phyloP scores from a whole-genome alignment of 352 stramenopile genomes.

The Phytophthora idaei region DNA sequence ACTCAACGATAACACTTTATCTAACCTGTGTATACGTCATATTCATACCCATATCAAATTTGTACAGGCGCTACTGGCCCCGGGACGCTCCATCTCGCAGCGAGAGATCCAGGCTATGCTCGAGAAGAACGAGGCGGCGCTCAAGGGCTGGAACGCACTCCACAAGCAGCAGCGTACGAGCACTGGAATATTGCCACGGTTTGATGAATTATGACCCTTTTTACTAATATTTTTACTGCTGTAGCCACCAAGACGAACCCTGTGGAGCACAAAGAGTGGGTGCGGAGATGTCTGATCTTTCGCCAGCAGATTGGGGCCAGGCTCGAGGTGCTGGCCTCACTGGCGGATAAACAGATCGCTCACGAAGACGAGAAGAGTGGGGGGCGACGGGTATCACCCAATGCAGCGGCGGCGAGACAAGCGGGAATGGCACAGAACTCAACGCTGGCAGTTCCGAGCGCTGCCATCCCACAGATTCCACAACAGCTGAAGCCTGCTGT shows the following conservation, averaged over 20 bases:
- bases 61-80: conserved; percentile 32
- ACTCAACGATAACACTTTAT: background rate
- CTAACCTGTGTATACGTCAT: background rate
- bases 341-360: conserved; percentile 83
- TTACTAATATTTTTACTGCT: conserved; percentile 7
- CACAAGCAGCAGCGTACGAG: conserved; percentile 78
- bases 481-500: conserved; percentile 1
- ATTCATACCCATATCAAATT: background rate
- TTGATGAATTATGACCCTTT: background rate
- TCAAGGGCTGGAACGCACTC: conserved; percentile 75
- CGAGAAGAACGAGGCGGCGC: conserved; percentile 86
- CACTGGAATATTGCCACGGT: background rate
- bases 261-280: conserved; percentile 78
- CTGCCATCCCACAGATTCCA: conserved; percentile 12
- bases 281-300: conserved; percentile 61
- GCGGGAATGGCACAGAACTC: conserved; percentile 8
- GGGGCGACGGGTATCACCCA: conserved; percentile 10
- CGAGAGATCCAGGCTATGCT: conserved; percentile 82
- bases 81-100: conserved; percentile 60
- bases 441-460: conserved; percentile 1
- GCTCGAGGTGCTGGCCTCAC: conserved; percentile 74
- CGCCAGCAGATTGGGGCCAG: conserved; percentile 77
- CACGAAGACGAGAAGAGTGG: conserved; percentile 53
- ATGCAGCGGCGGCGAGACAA: conserved; percentile 14
- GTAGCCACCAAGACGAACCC: conserved; percentile 55